Evolutionary conservation across 129 eudicot species (phyloP), one percentile per base, ranked within the genome.

Genomic region (Escallonia rubra): DNA sequence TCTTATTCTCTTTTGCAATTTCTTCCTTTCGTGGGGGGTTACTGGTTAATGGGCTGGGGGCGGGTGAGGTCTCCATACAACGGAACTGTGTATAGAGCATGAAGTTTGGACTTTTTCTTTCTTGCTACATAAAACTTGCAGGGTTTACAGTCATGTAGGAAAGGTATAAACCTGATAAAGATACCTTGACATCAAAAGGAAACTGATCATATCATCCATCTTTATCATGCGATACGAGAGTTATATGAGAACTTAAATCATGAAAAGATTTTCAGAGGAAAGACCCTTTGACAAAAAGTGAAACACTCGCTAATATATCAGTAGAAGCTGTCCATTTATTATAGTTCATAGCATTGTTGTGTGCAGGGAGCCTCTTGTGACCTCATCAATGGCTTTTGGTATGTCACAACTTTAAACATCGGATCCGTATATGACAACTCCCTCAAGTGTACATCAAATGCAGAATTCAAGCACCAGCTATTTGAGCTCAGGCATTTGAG

Each of bases 301-400:
- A 10, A 43, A 44, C 49, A 63, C 4, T 14, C 4, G 8, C 6
- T 46, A 7, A 13, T 2, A 63, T 14, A 13, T 46, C 11, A 63
- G 3, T 6, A 63, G 15, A 16, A 44, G 10, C 7, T 11, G 40
- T 4, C 3, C 0, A 4, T 34, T 63, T 16, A 51, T 6, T 51
- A n/a, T 4, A 6, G 11, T 13, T 51, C n/a, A 12, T 10, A 51
- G 56, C 4, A 51, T 10, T 5, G n/a, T n/a, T n/a, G n/a, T n/a
- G n/a, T 67, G 65, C 81, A 81, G 85, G 85, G 85, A 47, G 82
- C 76, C 55, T 67, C 81, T 39, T 81, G 85, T 81, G 85, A 81
- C 63, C 41, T 81, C 57, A 71, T 73, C 52, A 68, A 81, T 76
- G 81, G 72, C 51, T 72, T 72, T 39, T 81, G 85, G 85, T 73